Evolutionary conservation across 2,329 filamentous ascomycete species (phyloP), one percentile per base, ranked within the genome.

Genomic region (Beauveria sp.): DNA sequence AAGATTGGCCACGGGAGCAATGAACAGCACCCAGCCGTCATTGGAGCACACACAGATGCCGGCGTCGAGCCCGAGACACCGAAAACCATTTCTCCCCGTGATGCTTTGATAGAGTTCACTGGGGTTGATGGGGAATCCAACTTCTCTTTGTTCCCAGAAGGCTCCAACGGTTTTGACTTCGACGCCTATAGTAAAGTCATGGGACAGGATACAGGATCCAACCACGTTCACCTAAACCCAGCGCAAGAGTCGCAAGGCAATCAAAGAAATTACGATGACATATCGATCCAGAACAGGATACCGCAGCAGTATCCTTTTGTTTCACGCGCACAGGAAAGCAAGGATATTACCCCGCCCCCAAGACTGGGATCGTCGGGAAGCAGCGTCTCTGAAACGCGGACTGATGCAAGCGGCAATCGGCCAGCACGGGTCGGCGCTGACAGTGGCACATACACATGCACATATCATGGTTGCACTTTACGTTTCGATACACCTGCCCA

Each of bases 31-130:
- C 86, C 87, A 62, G 81, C 81, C 0, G 75, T 76, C 58, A 70
- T 77, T 20, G 77, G 47, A 74, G 78, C 22, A 76, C 79, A 42
- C 68, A 79, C 64, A 66, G 58, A 65, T 72, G 61, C 69, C 75
- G 65, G 67, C 70, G 66, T 75, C 30, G 73, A 81, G 51, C 76
- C 79, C 1, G 73, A 79, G 6, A 81, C 81, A 0, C 81, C 88
- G n/a, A 90, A 91, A 74, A 96, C 93, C 0, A 96, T 99, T 52
- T 98, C 93, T 1, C 95, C 93, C 26, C 96, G 96, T 75, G 93
- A 98, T 69, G 90, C 93, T 1, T 76, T 96, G 63, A 77, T 97
- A 55, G 93, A 97, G 63, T 96, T 93, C 71, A 84, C 88, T 64
- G 91, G 95, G 45, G 74, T 79, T 0, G 89, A 93, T 3, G 86